Conservation (phyloP, 2,329 filamentous ascomycete species). For the Huntiella abstrusa region DNA sequence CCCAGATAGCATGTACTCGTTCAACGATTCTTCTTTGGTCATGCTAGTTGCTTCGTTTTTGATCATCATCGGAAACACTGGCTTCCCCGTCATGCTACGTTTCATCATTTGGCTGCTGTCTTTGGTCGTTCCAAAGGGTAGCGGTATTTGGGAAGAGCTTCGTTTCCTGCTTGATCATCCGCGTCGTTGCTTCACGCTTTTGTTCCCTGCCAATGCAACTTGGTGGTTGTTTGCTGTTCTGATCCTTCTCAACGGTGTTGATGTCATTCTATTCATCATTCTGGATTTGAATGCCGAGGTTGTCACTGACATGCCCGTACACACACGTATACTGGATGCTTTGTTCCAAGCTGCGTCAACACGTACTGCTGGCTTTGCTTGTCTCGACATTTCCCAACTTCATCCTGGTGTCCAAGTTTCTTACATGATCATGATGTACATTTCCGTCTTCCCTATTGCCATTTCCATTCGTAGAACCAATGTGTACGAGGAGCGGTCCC, state of each 20-base stretch:
- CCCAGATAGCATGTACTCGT: constrained; percentile 83
- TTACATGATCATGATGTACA: constrained; percentile 99
- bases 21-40: constrained; percentile 56
- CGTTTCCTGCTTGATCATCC: constrained; percentile 86
- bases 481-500: constrained; percentile 81
- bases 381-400: constrained; percentile 55
- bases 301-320: constrained; percentile 48
- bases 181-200: constrained; percentile 81
- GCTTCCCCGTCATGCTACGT: constrained; percentile 84
- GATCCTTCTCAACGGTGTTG: constrained; percentile 60
- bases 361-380: constrained; percentile 75
- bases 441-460: constrained; percentile 89
- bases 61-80: constrained; percentile 88
- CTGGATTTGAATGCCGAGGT: constrained; percentile 62
- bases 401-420: constrained; percentile 87
- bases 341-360: constrained; percentile 83
- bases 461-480: constrained; percentile 89
- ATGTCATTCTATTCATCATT: constrained; percentile 80
- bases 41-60: constrained; percentile 66
- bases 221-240: constrained; percentile 93
- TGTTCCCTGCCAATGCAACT: constrained; percentile 77
- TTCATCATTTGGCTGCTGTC: constrained; percentile 77
- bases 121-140: constrained; percentile 42
- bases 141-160: constrained; percentile 72
- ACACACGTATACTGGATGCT: constrained; percentile 64